Conservation (phyloP, 805 yeast species). For the Wickerhamiella kazuoi region DNA sequence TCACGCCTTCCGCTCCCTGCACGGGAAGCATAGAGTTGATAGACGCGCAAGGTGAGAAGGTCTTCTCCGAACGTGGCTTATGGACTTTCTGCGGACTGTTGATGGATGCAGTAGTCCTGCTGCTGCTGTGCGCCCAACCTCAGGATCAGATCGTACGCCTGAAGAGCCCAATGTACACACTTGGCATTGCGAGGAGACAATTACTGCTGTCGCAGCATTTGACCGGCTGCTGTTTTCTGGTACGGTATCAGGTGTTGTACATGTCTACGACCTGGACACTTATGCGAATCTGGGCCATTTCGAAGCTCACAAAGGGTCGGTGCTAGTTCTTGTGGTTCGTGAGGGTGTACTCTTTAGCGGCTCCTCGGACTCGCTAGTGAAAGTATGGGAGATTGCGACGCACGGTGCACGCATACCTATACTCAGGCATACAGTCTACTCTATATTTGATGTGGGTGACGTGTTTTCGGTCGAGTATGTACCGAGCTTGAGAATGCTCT, state of each 20-base stretch:
- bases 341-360: conserved; percentile 57
- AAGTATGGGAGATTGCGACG: conserved; percentile 53
- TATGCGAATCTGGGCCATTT: conserved; percentile 39
- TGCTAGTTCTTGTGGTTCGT: conserved; percentile 37
- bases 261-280: conserved; percentile 49
- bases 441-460: conserved; percentile 81
- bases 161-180: conserved; percentile 2
- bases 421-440: conserved; percentile 55
- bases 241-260: conserved; percentile 66
- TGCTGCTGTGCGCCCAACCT: not conserved
- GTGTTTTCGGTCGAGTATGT: conserved; percentile 70
- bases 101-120: not conserved
- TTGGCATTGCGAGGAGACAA: conserved; percentile 61
- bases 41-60: too few relatives aligned
- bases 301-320: conserved; percentile 55
- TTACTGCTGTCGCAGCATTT: conserved; percentile 35
- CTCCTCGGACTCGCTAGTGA: conserved; percentile 76
- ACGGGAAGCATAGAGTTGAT: too few relatives aligned
- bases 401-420: conserved; percentile 4
- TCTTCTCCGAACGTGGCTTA: too few relatives aligned
- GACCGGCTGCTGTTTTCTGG: conserved; percentile 51
- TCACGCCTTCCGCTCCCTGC: too few relatives aligned
- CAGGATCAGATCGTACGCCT: not conserved
- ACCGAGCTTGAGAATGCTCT: conserved; percentile 38
- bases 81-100: not conserved